A percentile compares a stretch with the other conserved stretches of the same genome.
Conservation (phyloP, 306 rosid species). For the Cicer arietinum region DNA sequence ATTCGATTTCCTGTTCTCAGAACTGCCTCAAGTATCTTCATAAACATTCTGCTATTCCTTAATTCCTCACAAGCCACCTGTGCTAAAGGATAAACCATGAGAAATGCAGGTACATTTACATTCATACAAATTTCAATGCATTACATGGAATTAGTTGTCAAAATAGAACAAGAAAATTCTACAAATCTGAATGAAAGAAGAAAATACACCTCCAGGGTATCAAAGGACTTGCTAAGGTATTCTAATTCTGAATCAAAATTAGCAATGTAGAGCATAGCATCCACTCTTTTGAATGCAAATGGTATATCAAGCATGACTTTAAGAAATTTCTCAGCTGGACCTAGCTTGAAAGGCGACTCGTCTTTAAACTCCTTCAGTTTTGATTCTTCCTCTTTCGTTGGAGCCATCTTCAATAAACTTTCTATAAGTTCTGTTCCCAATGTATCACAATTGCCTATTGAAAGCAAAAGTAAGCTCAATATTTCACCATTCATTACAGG, state of each 20-base stretch:
- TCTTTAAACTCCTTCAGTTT: conserved; percentile 77
- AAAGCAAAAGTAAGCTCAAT: conserved; percentile 28
- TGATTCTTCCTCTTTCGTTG: conserved; percentile 79
- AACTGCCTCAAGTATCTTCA: conserved; percentile 90
- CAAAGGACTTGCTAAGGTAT: conserved; percentile 73
- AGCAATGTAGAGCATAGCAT: conserved; percentile 89
- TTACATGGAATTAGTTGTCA: neutral
- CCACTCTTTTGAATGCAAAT: conserved; percentile 87
- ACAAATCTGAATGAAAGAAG: neutral
- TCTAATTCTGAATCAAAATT: conserved; percentile 92
- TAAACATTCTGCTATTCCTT: conserved; percentile 76
- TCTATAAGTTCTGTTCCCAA: conserved; percentile 88
- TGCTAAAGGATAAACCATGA: conserved; percentile 35
- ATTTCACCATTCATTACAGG: conserved; percentile 8
- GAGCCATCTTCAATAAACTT: conserved; percentile 91
- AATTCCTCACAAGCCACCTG: conserved; percentile 86
- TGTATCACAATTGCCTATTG: conserved; percentile 73
- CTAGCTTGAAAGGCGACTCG: conserved; percentile 82
- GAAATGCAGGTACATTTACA: conserved; percentile 21
- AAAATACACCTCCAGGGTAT: conserved; percentile 72
- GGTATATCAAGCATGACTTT: conserved; percentile 86
- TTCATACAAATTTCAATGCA: neutral
- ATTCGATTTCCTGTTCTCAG: conserved; percentile 92
- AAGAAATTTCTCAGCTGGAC: conserved; percentile 93
- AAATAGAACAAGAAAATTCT: neutral